A percentile compares a stretch with the other conserved stretches of the same genome.
Conservation (phyloP, 2,329 filamentous ascomycete species). For the Aspergillus tubingensis region DNA sequence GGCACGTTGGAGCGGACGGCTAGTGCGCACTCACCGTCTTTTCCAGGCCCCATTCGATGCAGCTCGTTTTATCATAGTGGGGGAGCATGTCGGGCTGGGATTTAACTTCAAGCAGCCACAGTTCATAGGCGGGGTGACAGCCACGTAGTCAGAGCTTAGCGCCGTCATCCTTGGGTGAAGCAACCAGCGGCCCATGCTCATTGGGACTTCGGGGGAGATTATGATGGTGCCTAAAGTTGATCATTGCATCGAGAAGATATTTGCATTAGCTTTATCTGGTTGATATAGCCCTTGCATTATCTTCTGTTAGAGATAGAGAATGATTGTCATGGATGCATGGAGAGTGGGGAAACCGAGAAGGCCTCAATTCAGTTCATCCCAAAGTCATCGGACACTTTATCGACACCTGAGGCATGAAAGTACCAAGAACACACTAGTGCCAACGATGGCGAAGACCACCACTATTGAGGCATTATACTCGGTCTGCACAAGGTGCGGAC, state of each 20-base stretch:
- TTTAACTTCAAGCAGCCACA: background rate
- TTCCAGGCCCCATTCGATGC: background rate
- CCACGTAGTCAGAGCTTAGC: slow-evolving; percentile 1
- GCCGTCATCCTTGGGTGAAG: slow-evolving; percentile 1
- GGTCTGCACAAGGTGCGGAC: no score
- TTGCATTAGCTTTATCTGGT: background rate
- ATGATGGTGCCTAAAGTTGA: background rate
- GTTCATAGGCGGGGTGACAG: slow-evolving; percentile 1
- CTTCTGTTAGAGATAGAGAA: background rate
- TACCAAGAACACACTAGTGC: no score
- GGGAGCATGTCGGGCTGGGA: background rate
- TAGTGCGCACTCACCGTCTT: background rate
- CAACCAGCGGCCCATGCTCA: background rate
- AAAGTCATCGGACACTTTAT: background rate
- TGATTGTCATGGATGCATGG: background rate
- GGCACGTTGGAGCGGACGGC: background rate
- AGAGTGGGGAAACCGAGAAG: background rate
- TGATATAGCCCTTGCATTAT: background rate
- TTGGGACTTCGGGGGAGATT: background rate
- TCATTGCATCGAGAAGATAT: background rate
- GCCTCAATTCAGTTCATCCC: background rate
- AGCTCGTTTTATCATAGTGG: background rate
- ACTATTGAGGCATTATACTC: no score
- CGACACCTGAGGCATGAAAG: background rate
- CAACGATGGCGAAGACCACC: no score